Conservation (phyloP, 2,329 filamentous ascomycete genomes). For the Arthrobotrys megalospora region DNA sequence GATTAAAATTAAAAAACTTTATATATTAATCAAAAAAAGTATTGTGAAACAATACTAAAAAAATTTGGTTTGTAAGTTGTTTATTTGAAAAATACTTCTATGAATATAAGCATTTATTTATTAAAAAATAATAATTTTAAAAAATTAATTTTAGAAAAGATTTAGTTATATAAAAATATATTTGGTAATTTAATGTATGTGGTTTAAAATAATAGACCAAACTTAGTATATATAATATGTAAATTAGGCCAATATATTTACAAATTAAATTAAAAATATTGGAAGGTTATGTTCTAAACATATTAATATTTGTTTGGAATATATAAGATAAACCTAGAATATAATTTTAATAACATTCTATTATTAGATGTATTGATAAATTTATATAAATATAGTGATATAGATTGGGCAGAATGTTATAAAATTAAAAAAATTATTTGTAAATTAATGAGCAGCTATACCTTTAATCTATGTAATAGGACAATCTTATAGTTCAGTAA, state of each 20-base stretch:
- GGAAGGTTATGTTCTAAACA: constrained; percentile 3
- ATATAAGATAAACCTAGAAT: too few relatives aligned
- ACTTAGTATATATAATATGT: background rate
- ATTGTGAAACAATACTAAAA: background rate
- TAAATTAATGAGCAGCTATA: too few relatives aligned
- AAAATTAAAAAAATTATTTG: background rate
- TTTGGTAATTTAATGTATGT: background rate
- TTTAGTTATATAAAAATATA: constrained; percentile 7
- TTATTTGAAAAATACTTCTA: too few relatives aligned
- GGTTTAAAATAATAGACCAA: too few relatives aligned
- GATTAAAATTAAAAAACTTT: constrained; percentile 4
- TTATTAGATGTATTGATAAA: too few relatives aligned
- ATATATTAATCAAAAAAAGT: background rate
- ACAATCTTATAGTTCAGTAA: too few relatives aligned
- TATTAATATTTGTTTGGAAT: too few relatives aligned
- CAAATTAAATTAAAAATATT: constrained; percentile 19
- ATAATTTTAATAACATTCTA: too few relatives aligned
- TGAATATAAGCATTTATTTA: background rate
- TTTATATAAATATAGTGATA: too few relatives aligned
- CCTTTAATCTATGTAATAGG: too few relatives aligned
- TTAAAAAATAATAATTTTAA: background rate
- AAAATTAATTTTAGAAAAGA: background rate
- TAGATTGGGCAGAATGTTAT: too few relatives aligned
- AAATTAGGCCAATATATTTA: constrained; percentile 1
- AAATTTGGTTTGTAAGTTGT: background rate